Base-by-base conservation (phyloP, 2,329 filamentous ascomycete species). In the Fusarium beomiforme region DNA sequence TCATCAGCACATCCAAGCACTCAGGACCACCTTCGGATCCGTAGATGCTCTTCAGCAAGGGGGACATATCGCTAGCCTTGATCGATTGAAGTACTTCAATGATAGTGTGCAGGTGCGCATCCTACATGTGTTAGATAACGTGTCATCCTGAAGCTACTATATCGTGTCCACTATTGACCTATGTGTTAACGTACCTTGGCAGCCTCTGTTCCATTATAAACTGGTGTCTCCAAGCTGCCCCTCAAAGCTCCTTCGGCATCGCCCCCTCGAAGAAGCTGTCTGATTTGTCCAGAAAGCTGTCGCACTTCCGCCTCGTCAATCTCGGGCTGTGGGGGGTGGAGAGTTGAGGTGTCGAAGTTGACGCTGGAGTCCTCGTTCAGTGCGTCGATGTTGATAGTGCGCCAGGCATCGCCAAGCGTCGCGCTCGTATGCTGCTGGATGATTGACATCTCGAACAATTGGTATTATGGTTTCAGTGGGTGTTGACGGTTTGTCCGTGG, bases 11-110 rank as follows among this genome's bases (percentile, higher is more conserved):
- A 81, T 99, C 96, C 74, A 97, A 85, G 67, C 93, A 88, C 83
- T 98, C 96, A 68, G 89, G 90, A 31, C 96, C 96, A 68, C 93
- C 93, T 54, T 92, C 89, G 14, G 91, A 90, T 65, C 85, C 85
- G 83, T 96, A 94, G 78, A 98, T 92, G 63, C 91, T 89, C 82
- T 91, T 90, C 74, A 99, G 85, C 77, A 98, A 90, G 17, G 93
- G 92, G 71, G 91, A 94, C 93, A 98, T 98, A 76, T 99, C 96
- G 76, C 93, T 93, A 78, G 96, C 94, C 81, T 97, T 95, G 83
- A 98, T 98, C 23, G 94, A 96, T 82, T 97, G 95, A 72, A 99
- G 86, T 64, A 98, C 95, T 83, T 99, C 96, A 68, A 94, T 90
- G 42, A 99, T 92, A 23, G 93, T 95, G 74, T 93, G 90, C 71